Evolutionary conservation across 2,329 filamentous ascomycete genomes (phyloP).

Genomic region (Clonostachys sp.): DNA sequence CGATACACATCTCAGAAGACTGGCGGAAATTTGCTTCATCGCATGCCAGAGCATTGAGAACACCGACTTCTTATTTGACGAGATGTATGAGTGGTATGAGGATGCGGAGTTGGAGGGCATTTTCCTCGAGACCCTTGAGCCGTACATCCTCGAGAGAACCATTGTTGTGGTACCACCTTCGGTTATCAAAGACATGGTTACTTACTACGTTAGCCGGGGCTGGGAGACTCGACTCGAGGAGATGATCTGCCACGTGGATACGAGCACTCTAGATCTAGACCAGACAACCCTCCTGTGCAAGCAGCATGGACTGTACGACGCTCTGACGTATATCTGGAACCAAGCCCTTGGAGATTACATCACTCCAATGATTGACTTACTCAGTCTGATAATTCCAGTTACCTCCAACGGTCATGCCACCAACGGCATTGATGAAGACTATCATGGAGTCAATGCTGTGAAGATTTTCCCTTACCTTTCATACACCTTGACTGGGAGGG

Average conservation of each 20-base stretch:
- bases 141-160: constrained; percentile 76
- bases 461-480: constrained; percentile 96
- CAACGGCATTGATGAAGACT: constrained; percentile 54
- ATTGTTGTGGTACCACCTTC: constrained; percentile 74
- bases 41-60: constrained; percentile 78
- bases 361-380: constrained; percentile 80
- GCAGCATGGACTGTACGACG: constrained; percentile 88
- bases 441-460: constrained; percentile 66
- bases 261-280: constrained; percentile 86
- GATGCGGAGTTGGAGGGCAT: constrained; percentile 67
- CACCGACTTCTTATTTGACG: constrained; percentile 81
- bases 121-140: constrained; percentile 85
- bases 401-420: constrained; percentile 50
- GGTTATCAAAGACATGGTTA: constrained; percentile 81
- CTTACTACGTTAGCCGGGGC: constrained; percentile 72
- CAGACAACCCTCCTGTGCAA: constrained; percentile 89
- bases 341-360: constrained; percentile 85
- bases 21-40: constrained; percentile 78
- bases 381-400: constrained; percentile 61
- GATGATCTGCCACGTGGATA: constrained; percentile 90
- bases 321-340: constrained; percentile 96
- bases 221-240: constrained; percentile 81
- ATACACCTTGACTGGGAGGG: constrained; percentile 80
- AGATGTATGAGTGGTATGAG: constrained; percentile 87
- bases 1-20: constrained; percentile 63